phyloP scores from a whole-genome alignment of 495 filamentous ascomycete genomes.

The Neurospora intermedia region DNA sequence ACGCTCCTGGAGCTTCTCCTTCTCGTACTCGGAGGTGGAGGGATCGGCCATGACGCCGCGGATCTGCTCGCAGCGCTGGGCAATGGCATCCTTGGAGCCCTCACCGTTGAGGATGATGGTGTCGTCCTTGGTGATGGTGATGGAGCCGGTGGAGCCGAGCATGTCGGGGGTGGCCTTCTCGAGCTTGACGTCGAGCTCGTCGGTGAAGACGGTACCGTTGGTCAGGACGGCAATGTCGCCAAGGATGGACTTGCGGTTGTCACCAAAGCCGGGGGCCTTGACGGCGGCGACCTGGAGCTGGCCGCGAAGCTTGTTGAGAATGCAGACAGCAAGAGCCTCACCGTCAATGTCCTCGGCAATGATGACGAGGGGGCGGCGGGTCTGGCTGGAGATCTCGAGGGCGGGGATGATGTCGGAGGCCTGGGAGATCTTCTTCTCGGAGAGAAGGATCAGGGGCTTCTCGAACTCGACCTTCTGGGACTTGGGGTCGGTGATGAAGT shows the following conservation, averaged over 20 bases:
- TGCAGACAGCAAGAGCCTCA: constrained; percentile 96
- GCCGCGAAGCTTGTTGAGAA: constrained; percentile 98
- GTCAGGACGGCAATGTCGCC: constrained; percentile 92
- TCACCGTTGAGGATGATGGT: constrained; percentile 98
- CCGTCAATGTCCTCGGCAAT: constrained; percentile 99
- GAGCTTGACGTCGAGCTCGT: constrained; percentile 96
- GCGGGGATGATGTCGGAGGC: constrained; percentile 98
- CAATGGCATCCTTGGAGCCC: constrained; percentile 85
- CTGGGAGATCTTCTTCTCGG: constrained; percentile 99
- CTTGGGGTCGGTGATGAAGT: constrained; percentile 99
- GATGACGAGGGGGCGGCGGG: constrained; percentile 92
- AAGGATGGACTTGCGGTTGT: constrained; percentile 99
- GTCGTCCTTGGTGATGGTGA: constrained; percentile 99
- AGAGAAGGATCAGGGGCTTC: constrained; percentile 96
- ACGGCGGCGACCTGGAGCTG: constrained; percentile 97
- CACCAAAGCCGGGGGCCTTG: constrained; percentile 98
- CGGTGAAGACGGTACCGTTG: constrained; percentile 93
- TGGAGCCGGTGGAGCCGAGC: constrained; percentile 93
- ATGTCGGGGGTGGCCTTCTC: constrained; percentile 93
- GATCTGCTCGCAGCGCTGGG: constrained; percentile 97
- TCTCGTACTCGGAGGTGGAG: constrained; percentile 94
- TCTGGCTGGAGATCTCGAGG: constrained; percentile 89
- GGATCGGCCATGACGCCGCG: constrained; percentile 92
- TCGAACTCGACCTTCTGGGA: constrained; percentile 98
- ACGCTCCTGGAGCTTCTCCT: constrained; percentile 99